phyloP scores from a whole-genome alignment of 176 grass and related monocot genomes.

The Luzula sylvatica region DNA sequence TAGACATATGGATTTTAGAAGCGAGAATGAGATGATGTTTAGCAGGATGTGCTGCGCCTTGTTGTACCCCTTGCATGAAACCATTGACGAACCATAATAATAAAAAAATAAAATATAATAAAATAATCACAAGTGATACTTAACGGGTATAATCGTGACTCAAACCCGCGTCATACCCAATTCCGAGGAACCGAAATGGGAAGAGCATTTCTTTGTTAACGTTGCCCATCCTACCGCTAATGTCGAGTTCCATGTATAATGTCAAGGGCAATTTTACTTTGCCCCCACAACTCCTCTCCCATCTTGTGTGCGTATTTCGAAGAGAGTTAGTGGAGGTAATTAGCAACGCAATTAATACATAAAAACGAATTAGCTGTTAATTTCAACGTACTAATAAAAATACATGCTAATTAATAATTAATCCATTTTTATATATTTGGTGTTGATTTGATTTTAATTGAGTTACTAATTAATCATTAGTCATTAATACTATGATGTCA shows the following conservation, averaged over 20 bases:
- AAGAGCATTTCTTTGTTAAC: slow-evolving; percentile 81
- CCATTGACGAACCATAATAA: slow-evolving; percentile 22
- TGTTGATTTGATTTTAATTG: no score
- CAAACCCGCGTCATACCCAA: slow-evolving; percentile 84
- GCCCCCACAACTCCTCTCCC: no score
- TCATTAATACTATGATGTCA: no score
- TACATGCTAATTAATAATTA: no score
- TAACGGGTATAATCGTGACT: slow-evolving; percentile 62
- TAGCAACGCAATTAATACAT: no score
- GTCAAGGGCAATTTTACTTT: no score
- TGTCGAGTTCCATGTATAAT: slow-evolving; percentile 69
- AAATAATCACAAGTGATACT: slow-evolving; percentile 88
- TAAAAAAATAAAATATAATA: slow-evolving; percentile 37
- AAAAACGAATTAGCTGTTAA: no score
- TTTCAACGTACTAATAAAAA: no score
- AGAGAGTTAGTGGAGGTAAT: no score
- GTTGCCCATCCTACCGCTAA: slow-evolving; percentile 65
- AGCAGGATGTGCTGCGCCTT: slow-evolving; percentile 44
- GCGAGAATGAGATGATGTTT: slow-evolving; percentile 82
- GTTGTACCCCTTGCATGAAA: slow-evolving; percentile 18
- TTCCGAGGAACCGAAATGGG: slow-evolving; percentile 89
- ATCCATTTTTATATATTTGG: no score
- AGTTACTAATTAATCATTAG: no score
- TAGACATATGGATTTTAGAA: slow-evolving; percentile 89
- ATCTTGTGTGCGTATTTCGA: no score